Base-by-base conservation (phyloP, 768 basidiomycete genomes). In the Macrolepiota dolichaula region DNA sequence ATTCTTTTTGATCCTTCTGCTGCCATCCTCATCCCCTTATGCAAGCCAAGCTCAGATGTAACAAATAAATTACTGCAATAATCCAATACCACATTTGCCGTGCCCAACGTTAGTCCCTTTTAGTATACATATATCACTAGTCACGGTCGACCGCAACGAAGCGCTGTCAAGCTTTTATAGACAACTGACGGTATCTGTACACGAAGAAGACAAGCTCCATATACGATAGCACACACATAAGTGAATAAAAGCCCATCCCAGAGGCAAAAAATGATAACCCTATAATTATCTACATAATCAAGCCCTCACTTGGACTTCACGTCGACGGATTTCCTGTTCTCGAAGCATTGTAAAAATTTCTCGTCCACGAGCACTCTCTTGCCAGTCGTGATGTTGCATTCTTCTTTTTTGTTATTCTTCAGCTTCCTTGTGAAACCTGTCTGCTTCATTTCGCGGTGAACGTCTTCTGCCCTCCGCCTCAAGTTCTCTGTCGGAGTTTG, bases 281-380 rank as follows among this genome's bases (percentile, higher is more conserved):
- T 44, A 7, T 19, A 22, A 44, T 32, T 12, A 15, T 9, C 42
- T 57, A 61, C 59, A 61, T 61, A 32, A 61, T 55, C 59, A 61
- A n/a, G 52, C 44, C 25, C 54, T 54, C 25, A 54, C 44, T 17
- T 55, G 24, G 4, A 46, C 44, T 17, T 44, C 11, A 27, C 47
- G 51, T 36, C 19, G 15, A 29, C 51, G 51, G 0, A 11, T 42
- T 32, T 44, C 47, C 4, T 37, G 3, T 25, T 57, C 47, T 19
- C 35, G 22, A 32, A 9, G 12, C 10, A 24, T 25, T 55, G 24
- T 38, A 25, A 2, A 9, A 29, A 25, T 22, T 24, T 12, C 19
- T 10, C 24, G 24, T 24, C 47, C 25, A 24, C 47, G 22, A 10
- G 22, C 25, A 6, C 10, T 22, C 47, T 24, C 22, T 25, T 25